These are phyloP conservation scores for Fusarium secorum DNA, from an alignment of 2,329 filamentous ascomycete genomes.

Conservation along the genomic window DNA sequence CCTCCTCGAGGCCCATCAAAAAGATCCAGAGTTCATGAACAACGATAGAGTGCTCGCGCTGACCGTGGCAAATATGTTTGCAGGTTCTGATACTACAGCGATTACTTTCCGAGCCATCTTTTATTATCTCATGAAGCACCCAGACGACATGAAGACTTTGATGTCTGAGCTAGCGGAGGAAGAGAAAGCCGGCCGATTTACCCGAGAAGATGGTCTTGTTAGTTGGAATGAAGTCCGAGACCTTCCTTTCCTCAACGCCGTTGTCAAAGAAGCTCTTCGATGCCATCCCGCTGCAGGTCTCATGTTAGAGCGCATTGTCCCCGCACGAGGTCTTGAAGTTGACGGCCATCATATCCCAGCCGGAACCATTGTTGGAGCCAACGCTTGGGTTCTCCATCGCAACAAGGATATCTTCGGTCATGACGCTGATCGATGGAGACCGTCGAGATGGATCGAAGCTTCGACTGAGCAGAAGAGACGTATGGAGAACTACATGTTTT, in stretches of 20 bases:
- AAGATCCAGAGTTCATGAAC: conserved; percentile 21
- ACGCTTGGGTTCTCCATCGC: conserved; percentile 77
- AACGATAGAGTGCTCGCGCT: conserved; percentile 17
- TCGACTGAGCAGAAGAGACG: conserved; percentile 50
- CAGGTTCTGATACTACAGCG: conserved; percentile 27
- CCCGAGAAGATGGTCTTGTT: conserved; percentile 62
- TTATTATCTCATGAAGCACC: conserved; percentile 20
- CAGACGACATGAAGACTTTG: conserved; percentile 55
- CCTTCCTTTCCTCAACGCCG: conserved; percentile 77
- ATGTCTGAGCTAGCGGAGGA: conserved; percentile 68
- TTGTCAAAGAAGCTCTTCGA: conserved; percentile 79
- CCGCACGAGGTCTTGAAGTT: conserved; percentile 67
- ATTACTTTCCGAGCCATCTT: conserved; percentile 26
- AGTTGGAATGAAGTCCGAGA: conserved; percentile 74
- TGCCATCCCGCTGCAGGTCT: conserved; percentile 77
- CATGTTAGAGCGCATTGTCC: conserved; percentile 76
- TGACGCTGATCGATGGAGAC: conserved; percentile 68
- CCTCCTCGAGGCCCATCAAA: conserved; percentile 12
- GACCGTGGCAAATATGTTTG: conserved; percentile 30
- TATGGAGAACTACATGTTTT: conserved; percentile 44
- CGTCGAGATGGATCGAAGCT: conserved; percentile 61
- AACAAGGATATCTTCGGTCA: conserved; percentile 71
- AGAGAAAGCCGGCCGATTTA: conserved; percentile 58
- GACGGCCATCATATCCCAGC: conserved; percentile 67
- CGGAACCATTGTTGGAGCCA: conserved; percentile 77